phyloP scores from a whole-genome alignment of 331 rosid species.

The Quercus tomentella region DNA sequence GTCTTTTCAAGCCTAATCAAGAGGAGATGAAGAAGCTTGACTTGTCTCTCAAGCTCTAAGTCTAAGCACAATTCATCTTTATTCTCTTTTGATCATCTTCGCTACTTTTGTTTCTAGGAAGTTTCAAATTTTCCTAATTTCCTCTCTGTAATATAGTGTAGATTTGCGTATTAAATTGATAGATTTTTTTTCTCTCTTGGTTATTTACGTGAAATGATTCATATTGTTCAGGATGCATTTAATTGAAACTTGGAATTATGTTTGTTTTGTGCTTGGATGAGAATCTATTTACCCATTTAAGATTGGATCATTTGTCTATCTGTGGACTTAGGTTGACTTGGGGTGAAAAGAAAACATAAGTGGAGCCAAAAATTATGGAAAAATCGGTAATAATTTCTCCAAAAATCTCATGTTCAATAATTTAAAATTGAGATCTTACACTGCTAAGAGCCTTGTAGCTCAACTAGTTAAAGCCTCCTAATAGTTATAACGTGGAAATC shows the following conservation, averaged over 20 bases:
- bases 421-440: not conserved
- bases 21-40: conserved; percentile 62
- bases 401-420: not conserved
- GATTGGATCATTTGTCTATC: not conserved
- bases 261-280: not conserved
- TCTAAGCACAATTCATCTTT: not conserved
- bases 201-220: not conserved
- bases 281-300: not conserved
- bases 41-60: conserved; percentile 63
- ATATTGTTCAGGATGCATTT: not conserved
- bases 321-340: no score
- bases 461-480: no score
- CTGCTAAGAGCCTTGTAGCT: no score
- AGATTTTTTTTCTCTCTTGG: not conserved
- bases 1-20: conserved; percentile 20
- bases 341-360: no score
- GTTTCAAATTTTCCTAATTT: not conserved
- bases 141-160: not conserved
- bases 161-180: not conserved
- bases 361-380: no score
- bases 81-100: not conserved
- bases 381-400: not conserved
- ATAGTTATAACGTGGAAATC: no score
- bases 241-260: no score
- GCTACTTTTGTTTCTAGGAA: not conserved